Base-by-base conservation (phyloP, 164 flowering plant species). In the Cinnamomum chago region DNA sequence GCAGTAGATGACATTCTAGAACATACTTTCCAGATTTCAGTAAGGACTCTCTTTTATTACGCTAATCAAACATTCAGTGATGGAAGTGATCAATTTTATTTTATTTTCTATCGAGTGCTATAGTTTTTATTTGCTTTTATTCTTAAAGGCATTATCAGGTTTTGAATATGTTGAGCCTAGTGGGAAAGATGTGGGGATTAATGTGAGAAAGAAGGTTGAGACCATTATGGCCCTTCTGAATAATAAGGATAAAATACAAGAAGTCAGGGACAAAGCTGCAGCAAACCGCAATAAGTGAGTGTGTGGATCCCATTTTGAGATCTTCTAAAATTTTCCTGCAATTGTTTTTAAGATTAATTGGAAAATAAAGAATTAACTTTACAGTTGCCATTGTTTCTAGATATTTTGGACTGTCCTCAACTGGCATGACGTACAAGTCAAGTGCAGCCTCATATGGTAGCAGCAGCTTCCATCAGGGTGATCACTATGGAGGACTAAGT, bases 1-100 rank as follows among this genome's bases (percentile, higher is more conserved):
- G 97, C 97, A 13, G 92, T 96, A 68, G 99, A 96, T 85, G 99
- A 96, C 80, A 91, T 96, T 47, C 82, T 92, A 64, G 99, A 93
- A 75, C 98, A 94, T 82, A 91, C 97, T 76, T 94, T 83, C 75
- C 94, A 92, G 79, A 91, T 96, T 68, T 89, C 98, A 50, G 98
- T 93, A 82, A 76, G 70, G 58, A 20, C 73, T 70, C 40, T 50
- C 60, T 68, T 62, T 2, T 55, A 62, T 72, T 72, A 67, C 25
- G 12, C 10, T 7, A 11, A 47, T 70, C 55, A n/a, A 47, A 20
- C 40, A 5, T 50, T 33, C n/a, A 67, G 35, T 65, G 14, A 17
- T 65, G 30, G 24, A 18, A 60, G 11, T 60, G 64, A 60, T 60
- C 27, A 23, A 11, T 23, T 65, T 65, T 65, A 28, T 67, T 33